Percentiles rank a stretch among this genome's conserved stretches.
Conservation (phyloP, 495 filamentous ascomycete species). For the Penicillium herquei region DNA sequence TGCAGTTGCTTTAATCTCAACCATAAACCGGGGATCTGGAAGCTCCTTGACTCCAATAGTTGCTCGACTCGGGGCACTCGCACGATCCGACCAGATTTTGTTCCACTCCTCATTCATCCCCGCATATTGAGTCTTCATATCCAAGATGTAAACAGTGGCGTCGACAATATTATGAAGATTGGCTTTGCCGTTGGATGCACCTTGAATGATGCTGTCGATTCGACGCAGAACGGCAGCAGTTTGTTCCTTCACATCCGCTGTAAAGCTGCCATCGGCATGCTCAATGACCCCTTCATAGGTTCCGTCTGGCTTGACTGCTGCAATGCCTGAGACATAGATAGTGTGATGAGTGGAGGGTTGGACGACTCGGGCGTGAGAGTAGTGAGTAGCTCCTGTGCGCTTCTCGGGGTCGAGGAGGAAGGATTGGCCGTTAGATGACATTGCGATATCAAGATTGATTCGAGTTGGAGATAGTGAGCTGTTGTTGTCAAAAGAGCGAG, state of each 20-base stretch:
- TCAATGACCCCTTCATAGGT: constrained; percentile 27
- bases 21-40: constrained; percentile 32
- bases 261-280: constrained; percentile 30
- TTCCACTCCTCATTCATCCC: constrained; percentile 45
- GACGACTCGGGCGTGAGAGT: constrained; percentile 31
- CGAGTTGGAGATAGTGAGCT: background rate
- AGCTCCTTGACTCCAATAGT: constrained; percentile 35
- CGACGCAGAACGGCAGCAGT: constrained; percentile 31
- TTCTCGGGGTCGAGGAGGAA: constrained; percentile 35
- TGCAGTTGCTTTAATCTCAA: constrained; percentile 34
- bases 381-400: constrained; percentile 22
- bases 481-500: background rate
- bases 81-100: constrained; percentile 31
- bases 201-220: constrained; percentile 35
- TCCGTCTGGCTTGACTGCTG: constrained; percentile 18
- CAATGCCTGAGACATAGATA: constrained; percentile 35
- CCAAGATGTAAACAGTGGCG: constrained; percentile 31
- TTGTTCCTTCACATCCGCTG: constrained; percentile 28
- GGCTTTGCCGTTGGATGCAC: constrained; percentile 29
- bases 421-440: constrained; percentile 32
- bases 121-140: constrained; percentile 38
- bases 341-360: constrained; percentile 29
- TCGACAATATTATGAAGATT: constrained; percentile 33
- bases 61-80: constrained; percentile 31
- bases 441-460: background rate